Conservation (phyloP, 345 rosid species). For the Balakata baccata region DNA sequence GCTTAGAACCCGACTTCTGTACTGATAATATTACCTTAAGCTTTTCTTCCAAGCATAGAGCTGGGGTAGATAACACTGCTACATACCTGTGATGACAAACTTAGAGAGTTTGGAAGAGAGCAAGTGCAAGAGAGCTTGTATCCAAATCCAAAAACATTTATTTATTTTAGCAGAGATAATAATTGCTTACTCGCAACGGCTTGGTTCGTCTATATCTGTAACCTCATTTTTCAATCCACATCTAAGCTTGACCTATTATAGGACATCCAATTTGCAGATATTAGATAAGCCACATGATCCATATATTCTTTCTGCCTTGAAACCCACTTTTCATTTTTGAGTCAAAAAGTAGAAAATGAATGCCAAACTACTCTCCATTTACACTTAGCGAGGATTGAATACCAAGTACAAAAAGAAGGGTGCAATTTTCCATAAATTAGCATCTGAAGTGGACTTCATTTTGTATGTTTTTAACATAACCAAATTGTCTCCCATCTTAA, state of each 20-base stretch:
- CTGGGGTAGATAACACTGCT: conserved; percentile 69
- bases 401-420: neutral
- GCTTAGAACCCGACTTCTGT: neutral
- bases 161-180: neutral
- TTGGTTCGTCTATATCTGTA: conserved; percentile 84
- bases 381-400: neutral
- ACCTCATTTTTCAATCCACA: conserved; percentile 85
- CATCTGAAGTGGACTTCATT: neutral
- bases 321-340: neutral
- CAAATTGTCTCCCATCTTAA: too few species aligned
- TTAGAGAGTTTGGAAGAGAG: conserved; percentile 1
- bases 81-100: conserved; percentile 53
- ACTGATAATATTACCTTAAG: conserved; percentile 47
- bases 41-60: conserved; percentile 67
- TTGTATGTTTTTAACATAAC: too few species aligned
- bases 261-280: neutral
- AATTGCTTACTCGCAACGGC: conserved; percentile 89
- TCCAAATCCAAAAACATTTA: too few species aligned
- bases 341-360: neutral
- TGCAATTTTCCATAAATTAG: too few species aligned
- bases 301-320: neutral
- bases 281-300: neutral
- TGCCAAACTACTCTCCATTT: neutral
- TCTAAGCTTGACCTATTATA: conserved; percentile 67
- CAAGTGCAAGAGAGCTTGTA: neutral